A percentile compares a stretch with the other conserved stretches of the same genome.
phyloP scores from a whole-genome alignment of 345 rosid species.

The Hibiscus mutabilis region DNA sequence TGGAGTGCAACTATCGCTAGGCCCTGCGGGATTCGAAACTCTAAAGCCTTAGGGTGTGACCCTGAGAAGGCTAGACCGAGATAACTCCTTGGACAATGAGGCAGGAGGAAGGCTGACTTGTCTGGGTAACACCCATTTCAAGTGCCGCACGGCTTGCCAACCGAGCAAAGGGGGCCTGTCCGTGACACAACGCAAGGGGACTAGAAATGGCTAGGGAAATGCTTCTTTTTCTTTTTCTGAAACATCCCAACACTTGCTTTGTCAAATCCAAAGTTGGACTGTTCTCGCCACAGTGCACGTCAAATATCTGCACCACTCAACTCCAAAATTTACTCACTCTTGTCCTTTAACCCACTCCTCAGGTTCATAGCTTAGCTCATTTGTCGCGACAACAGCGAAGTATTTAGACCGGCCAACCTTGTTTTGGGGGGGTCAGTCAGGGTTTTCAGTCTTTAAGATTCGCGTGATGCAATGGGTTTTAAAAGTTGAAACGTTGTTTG shows the following conservation, averaged over 20 bases:
- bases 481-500: conserved; percentile 1
- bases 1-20: too few species aligned
- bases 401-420: background rate
- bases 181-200: too few species aligned
- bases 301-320: conserved; percentile 12
- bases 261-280: conserved; percentile 10
- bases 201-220: background rate
- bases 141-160: too few species aligned
- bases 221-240: background rate
- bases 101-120: too few species aligned
- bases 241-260: background rate
- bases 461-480: background rate
- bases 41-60: too few species aligned
- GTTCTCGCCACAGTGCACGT: conserved; percentile 14
- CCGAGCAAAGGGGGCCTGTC: too few species aligned
- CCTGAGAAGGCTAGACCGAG: too few species aligned
- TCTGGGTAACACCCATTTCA: too few species aligned
- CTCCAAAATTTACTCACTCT: background rate
- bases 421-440: background rate
- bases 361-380: background rate
- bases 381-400: background rate
- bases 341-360: background rate
- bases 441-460: conserved; percentile 2
- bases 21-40: too few species aligned
- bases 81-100: too few species aligned